phyloP scores from a whole-genome alignment of 139 green algal species.

The Volvox africanus region DNA sequence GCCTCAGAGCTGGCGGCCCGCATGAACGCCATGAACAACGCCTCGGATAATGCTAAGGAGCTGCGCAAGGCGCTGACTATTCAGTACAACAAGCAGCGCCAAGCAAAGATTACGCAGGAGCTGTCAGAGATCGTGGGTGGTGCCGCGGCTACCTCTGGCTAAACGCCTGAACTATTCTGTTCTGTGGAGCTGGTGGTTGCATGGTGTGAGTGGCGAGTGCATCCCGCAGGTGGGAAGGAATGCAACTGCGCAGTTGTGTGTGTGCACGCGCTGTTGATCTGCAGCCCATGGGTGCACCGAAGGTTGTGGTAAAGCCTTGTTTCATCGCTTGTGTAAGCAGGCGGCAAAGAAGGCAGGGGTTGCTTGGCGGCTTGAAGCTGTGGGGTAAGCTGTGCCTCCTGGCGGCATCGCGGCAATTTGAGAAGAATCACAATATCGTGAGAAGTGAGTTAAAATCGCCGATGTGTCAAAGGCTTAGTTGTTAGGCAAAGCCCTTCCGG shows the following conservation, averaged over 20 bases:
- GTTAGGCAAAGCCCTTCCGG: not conserved
- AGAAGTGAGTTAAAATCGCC: not conserved
- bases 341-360: not conserved
- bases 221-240: not conserved
- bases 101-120: conserved; percentile 96
- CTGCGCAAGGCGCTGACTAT: conserved; percentile 86
- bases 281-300: too few species aligned
- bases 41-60: conserved; percentile 97
- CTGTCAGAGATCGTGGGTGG: conserved; percentile 84
- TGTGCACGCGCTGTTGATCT: not conserved
- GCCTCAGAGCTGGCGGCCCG: conserved; percentile 97
- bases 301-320: too few species aligned
- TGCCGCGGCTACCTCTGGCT: conserved; percentile 62
- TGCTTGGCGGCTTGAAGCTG: not conserved
- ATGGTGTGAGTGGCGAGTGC: not conserved
- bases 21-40: conserved; percentile 99
- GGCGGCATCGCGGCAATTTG: not conserved
- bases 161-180: conserved; percentile 21
- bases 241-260: not conserved
- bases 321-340: not conserved
- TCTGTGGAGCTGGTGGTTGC: not conserved
- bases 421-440: conserved; percentile 18
- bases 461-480: too few species aligned
- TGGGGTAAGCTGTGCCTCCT: not conserved
- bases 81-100: conserved; percentile 95